Evolutionary conservation across 78 protist species (phyloP).

Genomic region (Monosiga brevicollis): DNA sequence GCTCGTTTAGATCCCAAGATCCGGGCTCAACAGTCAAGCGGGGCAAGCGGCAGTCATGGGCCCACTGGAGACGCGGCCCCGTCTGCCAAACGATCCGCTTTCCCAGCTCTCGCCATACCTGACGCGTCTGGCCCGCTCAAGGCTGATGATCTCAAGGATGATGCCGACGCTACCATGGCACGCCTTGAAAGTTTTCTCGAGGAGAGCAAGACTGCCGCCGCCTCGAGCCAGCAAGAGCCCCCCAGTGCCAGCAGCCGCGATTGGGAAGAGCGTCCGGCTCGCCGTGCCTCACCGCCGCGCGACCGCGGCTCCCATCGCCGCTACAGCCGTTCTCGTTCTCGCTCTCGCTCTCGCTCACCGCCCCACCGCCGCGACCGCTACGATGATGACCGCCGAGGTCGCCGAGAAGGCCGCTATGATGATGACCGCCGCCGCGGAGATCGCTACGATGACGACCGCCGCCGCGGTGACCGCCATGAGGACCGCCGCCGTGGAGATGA

Average conservation of each 20-base stretch:
- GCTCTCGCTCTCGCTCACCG: background rate
- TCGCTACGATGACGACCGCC: constrained; percentile 10
- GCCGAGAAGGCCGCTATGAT: background rate
- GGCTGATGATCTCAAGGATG: background rate
- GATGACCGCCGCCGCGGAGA: background rate
- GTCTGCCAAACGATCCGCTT: too few relatives aligned
- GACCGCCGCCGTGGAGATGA: constrained; percentile 4
- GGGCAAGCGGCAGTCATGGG: too few relatives aligned
- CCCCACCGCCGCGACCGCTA: background rate
- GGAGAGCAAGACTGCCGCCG: background rate
- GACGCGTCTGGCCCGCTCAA: too few relatives aligned
- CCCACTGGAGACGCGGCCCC: too few relatives aligned
- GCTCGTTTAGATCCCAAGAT: too few relatives aligned
- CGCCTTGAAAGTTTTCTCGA: background rate
- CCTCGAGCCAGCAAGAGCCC: too few relatives aligned
- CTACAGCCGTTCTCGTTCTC: background rate
- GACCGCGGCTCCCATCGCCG: background rate
- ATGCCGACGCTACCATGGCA: background rate
- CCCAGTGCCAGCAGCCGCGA: background rate
- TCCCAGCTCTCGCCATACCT: background rate
- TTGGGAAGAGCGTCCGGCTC: background rate
- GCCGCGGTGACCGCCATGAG: background rate
- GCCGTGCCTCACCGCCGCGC: background rate
- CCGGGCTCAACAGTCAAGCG: too few relatives aligned
- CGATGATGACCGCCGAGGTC: background rate